Evolutionary conservation across 148 eudicot genomes (phyloP), one percentile per base, ranked within the genome.

Genomic region (Cornus kousa): DNA sequence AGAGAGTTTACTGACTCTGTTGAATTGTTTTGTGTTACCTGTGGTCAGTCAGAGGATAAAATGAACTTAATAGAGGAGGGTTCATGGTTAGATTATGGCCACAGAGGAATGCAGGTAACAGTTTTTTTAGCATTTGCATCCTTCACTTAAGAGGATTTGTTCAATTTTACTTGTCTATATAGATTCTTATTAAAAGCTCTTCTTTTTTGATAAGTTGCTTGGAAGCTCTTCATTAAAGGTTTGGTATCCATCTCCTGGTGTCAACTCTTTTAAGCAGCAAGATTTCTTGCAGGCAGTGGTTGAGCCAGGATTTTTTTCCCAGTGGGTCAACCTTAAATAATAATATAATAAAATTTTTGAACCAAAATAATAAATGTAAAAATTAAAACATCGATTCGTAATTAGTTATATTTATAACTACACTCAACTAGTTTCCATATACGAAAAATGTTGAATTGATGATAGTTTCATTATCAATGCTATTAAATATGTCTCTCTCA

Each of bases 21-120:
- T 79, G 99, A 96, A 81, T 83, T 96, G 85, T 96, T 96, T 81
- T 96, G 99, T 98, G 98, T 96, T 77, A 96, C 98, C 33, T 92
- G 98, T 87, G 98, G 97, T 57, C 93, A 86, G 65, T 88, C 97
- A 75, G 94, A 89, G 74, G 92, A 92, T 83, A 88, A 90, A 83
- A 81, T 89, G 70, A 96, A 93, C 80, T 87, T 96, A 74, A 96
- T 96, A 81, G 95, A 93, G 83, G 99, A 96, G 80, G 97, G 93
- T 80, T 93, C 99, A 70, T 96, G 99, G 99, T 85, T 96, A 86
- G 99, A 96, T 86, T 96, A 96, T 85, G 97, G 99, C 62, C 94
- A 94, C 81, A 87, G 97, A 77, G 99, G 99, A 78, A 93, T 96
- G 99, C 99, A 96, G 98, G 99, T 96, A 83, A 88, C 80, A 84